Evolutionary conservation across 768 basidiomycete species (phyloP).

Genomic region (Boletus reticulatus): DNA sequence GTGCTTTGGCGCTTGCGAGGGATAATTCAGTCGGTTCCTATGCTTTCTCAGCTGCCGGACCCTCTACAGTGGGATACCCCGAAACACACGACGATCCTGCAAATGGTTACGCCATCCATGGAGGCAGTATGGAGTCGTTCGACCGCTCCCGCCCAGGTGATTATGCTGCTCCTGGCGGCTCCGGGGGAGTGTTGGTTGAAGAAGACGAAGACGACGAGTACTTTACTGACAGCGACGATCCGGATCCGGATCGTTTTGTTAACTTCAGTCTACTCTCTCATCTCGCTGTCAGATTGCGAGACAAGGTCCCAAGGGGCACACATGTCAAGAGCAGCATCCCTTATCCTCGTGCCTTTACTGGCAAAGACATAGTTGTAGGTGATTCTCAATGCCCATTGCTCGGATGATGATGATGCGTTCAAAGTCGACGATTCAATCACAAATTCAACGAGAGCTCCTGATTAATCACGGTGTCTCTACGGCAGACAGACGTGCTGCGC

Average conservation of each 20-base stretch:
- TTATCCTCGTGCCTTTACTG: constrained; percentile 89
- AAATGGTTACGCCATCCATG: constrained; percentile 17
- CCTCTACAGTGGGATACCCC: constrained; percentile 22
- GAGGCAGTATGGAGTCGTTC: constrained; percentile 27
- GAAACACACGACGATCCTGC: constrained; percentile 16
- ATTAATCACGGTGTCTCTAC: constrained; percentile 72
- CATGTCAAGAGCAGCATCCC: constrained; percentile 94
- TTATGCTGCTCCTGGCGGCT: constrained; percentile 16
- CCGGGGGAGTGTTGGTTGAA: constrained; percentile 18
- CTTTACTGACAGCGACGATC: constrained; percentile 53
- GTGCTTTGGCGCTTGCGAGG: constrained; percentile 12
- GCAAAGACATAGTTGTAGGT: constrained; percentile 90
- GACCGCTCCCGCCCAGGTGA: constrained; percentile 19
- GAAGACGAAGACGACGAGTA: constrained; percentile 30
- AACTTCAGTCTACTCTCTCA: constrained; percentile 87
- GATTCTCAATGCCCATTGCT: background rate
- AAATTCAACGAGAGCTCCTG: constrained; percentile 81
- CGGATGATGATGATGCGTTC: constrained; percentile 5
- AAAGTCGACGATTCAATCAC: constrained; percentile 84
- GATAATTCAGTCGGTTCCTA: constrained; percentile 18
- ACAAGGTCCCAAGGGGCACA: constrained; percentile 82
- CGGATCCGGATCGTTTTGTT: constrained; percentile 74
- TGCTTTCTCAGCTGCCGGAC: constrained; percentile 18
- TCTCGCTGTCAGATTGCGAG: constrained; percentile 83
- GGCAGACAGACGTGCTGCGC: constrained; percentile 76